phyloP scores from a whole-genome alignment of 2,329 filamentous ascomycete genomes.

The Hypoxylon sp. region DNA sequence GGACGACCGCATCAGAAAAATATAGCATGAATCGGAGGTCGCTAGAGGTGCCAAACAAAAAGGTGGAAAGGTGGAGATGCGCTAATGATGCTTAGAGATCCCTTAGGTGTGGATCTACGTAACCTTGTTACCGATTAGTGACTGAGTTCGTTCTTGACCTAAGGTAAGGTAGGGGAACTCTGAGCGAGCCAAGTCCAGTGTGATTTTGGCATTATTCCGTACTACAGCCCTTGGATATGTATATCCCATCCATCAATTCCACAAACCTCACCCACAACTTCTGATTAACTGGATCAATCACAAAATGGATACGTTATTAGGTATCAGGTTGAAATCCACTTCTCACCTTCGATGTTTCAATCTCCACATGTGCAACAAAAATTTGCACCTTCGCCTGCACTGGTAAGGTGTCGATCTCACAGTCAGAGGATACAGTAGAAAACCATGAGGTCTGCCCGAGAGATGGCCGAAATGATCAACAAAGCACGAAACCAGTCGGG shows the following conservation, averaged over 20 bases:
- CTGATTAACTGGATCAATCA: constrained; percentile 23
- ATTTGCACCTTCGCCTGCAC: constrained; percentile 16
- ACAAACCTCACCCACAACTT: constrained; percentile 31
- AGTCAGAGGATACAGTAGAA: constrained; percentile 21
- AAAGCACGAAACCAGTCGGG: constrained; percentile 21
- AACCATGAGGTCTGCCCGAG: constrained; percentile 30
- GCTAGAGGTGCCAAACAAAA: constrained; percentile 19
- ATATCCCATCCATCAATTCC: constrained; percentile 31
- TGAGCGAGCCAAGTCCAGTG: background rate
- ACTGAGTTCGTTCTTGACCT: constrained; percentile 16
- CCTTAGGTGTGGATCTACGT: constrained; percentile 31
- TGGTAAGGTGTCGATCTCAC: constrained; percentile 32
- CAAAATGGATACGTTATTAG: constrained; percentile 1
- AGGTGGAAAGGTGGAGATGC: constrained; percentile 33
- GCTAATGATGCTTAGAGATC: constrained; percentile 14
- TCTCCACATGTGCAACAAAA: constrained; percentile 25
- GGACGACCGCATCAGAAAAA: constrained; percentile 43
- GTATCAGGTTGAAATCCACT: constrained; percentile 24
- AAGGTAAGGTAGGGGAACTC: constrained; percentile 11
- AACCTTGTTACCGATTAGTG: constrained; percentile 30
- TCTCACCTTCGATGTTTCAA: constrained; percentile 27
- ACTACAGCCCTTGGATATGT: background rate
- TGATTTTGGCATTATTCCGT: background rate
- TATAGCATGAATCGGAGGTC: constrained; percentile 44
- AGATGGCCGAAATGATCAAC: constrained; percentile 38